These are phyloP conservation scores for Exutisphaerella laricina DNA, from an alignment of 2,329 filamentous ascomycete genomes.

Conservation along the genomic window DNA sequence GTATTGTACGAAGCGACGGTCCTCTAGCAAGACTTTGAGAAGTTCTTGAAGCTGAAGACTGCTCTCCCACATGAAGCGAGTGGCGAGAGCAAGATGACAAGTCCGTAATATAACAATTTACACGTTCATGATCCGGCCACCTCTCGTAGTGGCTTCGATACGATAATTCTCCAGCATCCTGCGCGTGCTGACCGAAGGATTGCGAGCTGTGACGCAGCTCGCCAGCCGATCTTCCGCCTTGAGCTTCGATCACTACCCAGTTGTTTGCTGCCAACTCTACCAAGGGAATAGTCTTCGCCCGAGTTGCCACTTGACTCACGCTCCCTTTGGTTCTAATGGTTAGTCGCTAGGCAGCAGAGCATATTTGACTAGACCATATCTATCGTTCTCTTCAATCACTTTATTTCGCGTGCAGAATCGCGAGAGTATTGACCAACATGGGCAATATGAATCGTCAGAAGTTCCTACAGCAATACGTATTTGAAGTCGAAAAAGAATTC, in stretches of 20 bases:
- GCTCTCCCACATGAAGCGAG: too few relatives aligned
- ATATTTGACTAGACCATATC: not conserved
- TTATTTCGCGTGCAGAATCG: too few relatives aligned
- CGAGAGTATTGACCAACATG: not conserved
- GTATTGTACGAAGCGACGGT: constrained; percentile 29
- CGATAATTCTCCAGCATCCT: too few relatives aligned
- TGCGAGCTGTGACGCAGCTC: not conserved
- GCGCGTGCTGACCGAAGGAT: too few relatives aligned
- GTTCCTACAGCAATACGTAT: constrained; percentile 7
- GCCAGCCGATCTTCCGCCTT: not conserved
- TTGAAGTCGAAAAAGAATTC: constrained; percentile 10
- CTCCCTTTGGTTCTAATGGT: not conserved
- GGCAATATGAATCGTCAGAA: constrained; percentile 3
- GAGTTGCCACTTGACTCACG: not conserved
- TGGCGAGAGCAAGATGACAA: too few relatives aligned
- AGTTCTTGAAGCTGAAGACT: too few relatives aligned
- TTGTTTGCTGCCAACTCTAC: not conserved
- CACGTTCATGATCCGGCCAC: too few relatives aligned
- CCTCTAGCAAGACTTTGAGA: constrained; percentile 31
- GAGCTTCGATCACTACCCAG: not conserved
- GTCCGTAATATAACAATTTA: too few relatives aligned
- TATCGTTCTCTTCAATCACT: not conserved
- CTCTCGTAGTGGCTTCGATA: too few relatives aligned
- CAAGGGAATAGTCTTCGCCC: not conserved
- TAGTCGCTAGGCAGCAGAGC: not conserved